Evolutionary conservation across 352 stramenopile species (phyloP).

Genomic region (Globisporangium acanthophoron): DNA sequence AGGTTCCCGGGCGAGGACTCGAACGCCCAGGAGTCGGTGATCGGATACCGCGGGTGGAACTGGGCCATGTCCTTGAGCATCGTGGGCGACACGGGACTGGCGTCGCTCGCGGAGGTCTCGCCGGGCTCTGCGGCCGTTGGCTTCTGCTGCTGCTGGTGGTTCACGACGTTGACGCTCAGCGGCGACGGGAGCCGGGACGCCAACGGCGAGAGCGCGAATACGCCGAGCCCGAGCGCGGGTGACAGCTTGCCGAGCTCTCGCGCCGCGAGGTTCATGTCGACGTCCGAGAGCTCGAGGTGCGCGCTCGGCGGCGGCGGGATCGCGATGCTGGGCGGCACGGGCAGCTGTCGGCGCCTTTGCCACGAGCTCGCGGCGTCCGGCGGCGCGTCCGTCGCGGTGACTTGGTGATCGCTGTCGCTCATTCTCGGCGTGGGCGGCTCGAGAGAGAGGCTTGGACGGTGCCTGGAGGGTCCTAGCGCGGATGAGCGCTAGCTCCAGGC

Average conservation of each 20-base stretch:
- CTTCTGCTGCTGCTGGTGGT: background rate
- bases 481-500: too few species aligned
- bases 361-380: background rate
- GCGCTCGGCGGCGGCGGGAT: background rate
- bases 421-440: background rate
- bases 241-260: background rate
- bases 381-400: background rate
- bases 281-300: background rate
- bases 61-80: background rate
- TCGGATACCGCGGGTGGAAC: background rate
- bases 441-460: background rate
- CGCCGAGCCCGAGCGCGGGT: background rate
- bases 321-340: background rate
- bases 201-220: background rate
- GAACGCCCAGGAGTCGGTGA: conserved; percentile 5
- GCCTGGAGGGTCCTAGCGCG: background rate
- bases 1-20: conserved; percentile 2
- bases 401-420: background rate
- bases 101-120: background rate
- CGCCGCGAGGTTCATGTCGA: background rate
- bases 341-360: background rate
- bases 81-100: background rate
- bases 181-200: background rate
- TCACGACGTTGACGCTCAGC: background rate
- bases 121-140: background rate